Percentiles rank a stretch among this genome's conserved stretches.
These are phyloP conservation scores for Leccinum disarticulatum DNA, from an alignment of 768 basidiomycete genomes.

Conservation along the genomic window DNA sequence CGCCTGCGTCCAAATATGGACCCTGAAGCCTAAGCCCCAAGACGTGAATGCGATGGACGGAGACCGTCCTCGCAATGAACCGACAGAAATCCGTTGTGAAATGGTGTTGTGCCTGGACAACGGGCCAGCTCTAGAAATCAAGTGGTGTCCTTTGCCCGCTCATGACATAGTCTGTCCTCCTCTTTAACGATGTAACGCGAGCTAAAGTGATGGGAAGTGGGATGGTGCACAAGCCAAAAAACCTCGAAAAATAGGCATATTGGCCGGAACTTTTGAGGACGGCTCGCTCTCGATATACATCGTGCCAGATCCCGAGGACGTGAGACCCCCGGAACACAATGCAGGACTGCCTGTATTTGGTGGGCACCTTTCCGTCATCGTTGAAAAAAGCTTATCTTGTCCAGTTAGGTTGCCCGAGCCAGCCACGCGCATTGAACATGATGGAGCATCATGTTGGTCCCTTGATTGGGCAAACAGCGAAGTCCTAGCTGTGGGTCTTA, in stretches of 20 bases:
- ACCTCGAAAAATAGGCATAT: conserved; percentile 71
- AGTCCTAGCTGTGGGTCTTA: conserved; percentile 76
- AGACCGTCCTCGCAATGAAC: conserved; percentile 25
- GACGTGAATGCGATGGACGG: conserved; percentile 13
- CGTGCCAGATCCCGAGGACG: conserved; percentile 73
- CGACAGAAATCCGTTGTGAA: conserved; percentile 62
- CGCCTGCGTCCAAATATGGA: conserved; percentile 90
- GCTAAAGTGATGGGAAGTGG: conserved; percentile 17
- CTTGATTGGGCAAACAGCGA: conserved; percentile 92
- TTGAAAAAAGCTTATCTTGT: background rate
- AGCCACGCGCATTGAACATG: conserved; percentile 67
- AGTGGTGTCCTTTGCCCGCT: conserved; percentile 92
- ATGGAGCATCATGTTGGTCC: conserved; percentile 73
- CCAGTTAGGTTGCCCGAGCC: conserved; percentile 64
- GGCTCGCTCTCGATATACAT: conserved; percentile 78
- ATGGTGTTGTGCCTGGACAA: conserved; percentile 83
- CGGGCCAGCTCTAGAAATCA: conserved; percentile 77
- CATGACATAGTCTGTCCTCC: conserved; percentile 52
- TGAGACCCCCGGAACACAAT: conserved; percentile 34
- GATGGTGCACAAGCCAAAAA: conserved; percentile 19
- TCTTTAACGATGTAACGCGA: background rate
- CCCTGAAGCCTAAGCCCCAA: conserved; percentile 32
- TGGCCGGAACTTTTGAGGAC: conserved; percentile 86
- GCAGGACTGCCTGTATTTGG: conserved; percentile 45
- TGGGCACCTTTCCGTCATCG: conserved; percentile 31